phyloP scores from a whole-genome alignment of 352 stramenopile species.

The Pythium dissotocum region DNA sequence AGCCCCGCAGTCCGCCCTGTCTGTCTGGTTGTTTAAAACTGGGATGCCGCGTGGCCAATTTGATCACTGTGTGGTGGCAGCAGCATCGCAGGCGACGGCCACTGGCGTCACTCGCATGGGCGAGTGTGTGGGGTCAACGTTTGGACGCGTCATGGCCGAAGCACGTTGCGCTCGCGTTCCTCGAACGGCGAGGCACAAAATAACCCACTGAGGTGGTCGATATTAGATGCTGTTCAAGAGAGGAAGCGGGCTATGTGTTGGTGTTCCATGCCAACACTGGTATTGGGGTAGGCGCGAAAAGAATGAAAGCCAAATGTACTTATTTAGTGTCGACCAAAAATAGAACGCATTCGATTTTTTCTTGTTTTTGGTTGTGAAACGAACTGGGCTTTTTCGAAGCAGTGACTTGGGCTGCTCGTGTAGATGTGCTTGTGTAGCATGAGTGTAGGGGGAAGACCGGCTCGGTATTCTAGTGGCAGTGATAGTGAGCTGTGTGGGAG shows the following conservation, averaged over 20 bases:
- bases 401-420: too few relatives aligned
- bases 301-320: not conserved
- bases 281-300: not conserved
- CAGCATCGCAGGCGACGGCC: not conserved
- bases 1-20: not conserved
- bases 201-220: not conserved
- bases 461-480: too few relatives aligned
- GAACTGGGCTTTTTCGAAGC: too few relatives aligned
- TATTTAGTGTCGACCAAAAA: not conserved
- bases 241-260: not conserved
- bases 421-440: too few relatives aligned
- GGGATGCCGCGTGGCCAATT: conserved; percentile 1
- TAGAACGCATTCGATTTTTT: not conserved
- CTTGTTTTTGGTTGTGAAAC: too few relatives aligned
- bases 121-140: not conserved
- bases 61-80: not conserved
- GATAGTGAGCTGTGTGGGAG: too few relatives aligned
- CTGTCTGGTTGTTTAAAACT: conserved; percentile 7
- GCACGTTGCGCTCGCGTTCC: not conserved
- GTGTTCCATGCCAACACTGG: not conserved
- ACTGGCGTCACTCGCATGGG: not conserved
- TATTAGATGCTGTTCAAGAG: not conserved
- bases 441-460: too few relatives aligned
- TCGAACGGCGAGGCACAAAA: not conserved
- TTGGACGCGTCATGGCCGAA: not conserved